Base-by-base conservation (phyloP, 2,329 filamentous ascomycete genomes). In the Venturia asperata region DNA sequence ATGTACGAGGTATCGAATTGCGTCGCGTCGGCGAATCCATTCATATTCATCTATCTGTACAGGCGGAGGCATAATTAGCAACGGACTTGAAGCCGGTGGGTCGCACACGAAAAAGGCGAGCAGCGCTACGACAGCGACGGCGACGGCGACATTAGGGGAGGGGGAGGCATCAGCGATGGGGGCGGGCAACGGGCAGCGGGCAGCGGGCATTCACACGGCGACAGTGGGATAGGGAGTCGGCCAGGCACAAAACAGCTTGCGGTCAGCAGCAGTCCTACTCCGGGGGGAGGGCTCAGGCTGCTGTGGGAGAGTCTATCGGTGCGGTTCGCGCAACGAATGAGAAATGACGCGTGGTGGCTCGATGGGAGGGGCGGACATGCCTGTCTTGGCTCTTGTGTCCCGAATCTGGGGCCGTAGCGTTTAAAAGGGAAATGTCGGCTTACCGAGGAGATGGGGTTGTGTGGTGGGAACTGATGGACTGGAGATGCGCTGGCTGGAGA, bases 261-360 rank as follows among this genome's bases (percentile, higher is more conserved):
- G 49, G 24, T 2, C 24, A 34, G 49, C 49, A 58, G 30, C 5
- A 21, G 1, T 58, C 52, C 52, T 15, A 21, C 15, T 58, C 52
- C 52, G 27, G 52, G 52, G 52, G 11, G 9, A 17, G 30, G 7
- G 15, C 3, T 5, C 2, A 17, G 19, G 17, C 19, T n/a, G 45
- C 45, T 47, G 52, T 37, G 30, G 52, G 52, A 58, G 52, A 37
- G 30, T 30, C 24, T 34, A 56, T 56, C 52, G 15, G 52, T 58
- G 52, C 52, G 27, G 52, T 58, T 41, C 52, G 52, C 52, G 52
- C 52, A 37, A 58, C 52, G 52, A 58, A 58, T 58, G 52, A 58
- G 15, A 58, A 58, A 58, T 58, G 52, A 37, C 52, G 52, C 52
- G 52, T 58, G 47, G 47, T 58, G 52, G 15, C 37, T n/a, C 30